Percentiles rank a stretch among this genome's conserved stretches.
These are phyloP conservation scores for Saturnispora besseyi DNA, from an alignment of 805 yeast genomes.

Conservation along the genomic window DNA sequence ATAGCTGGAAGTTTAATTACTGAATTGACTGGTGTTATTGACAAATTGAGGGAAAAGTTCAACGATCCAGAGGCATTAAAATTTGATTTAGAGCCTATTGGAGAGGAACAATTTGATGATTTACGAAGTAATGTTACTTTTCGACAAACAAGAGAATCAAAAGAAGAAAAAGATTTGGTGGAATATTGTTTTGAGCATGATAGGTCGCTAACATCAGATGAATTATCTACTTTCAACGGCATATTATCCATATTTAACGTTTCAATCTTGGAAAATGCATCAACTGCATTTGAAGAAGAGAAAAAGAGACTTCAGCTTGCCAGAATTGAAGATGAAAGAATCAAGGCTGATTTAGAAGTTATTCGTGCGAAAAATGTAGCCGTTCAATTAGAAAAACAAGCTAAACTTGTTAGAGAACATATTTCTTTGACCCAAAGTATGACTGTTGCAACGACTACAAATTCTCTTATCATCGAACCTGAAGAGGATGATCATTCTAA, in stretches of 20 bases:
- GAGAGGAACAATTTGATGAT: constrained; percentile 10
- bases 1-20: constrained; percentile 23
- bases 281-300: neutral
- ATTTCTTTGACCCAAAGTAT: neutral
- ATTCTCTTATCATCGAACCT: neutral
- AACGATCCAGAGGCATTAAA: constrained; percentile 19
- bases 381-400: constrained; percentile 4
- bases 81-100: constrained; percentile 12
- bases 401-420: neutral
- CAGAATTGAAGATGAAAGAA: neutral
- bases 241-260: constrained; percentile 5
- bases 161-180: constrained; percentile 13
- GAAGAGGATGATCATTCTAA: no score
- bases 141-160: constrained; percentile 13
- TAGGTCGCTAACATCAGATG: constrained; percentile 3
- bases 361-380: neutral
- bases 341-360: constrained; percentile 1
- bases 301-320: neutral
- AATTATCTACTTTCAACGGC: constrained; percentile 6
- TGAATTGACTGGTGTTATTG: constrained; percentile 16
- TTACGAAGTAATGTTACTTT: constrained; percentile 3
- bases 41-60: constrained; percentile 16
- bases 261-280: neutral
- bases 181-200: constrained; percentile 9
- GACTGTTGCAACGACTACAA: neutral